A percentile compares a stretch with the other conserved stretches of the same genome.
Evolutionary conservation across 2,329 filamentous ascomycete species (phyloP).

Genomic region (Aspergillus amoenus): DNA sequence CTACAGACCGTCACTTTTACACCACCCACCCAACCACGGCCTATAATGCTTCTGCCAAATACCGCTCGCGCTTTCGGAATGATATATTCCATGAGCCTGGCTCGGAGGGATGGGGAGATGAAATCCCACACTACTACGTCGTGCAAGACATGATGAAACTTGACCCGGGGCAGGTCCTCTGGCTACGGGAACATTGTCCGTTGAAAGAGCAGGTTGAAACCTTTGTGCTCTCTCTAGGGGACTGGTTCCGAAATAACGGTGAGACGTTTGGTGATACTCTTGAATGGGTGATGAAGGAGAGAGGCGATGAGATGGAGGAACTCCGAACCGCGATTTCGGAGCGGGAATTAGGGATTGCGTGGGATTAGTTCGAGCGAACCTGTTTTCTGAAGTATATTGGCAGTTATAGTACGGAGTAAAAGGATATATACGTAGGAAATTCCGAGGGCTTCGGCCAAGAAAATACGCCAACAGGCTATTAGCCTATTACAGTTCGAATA

Average conservation of each 20-base stretch:
- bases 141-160: slow-evolving; percentile 66
- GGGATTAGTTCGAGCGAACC: slow-evolving; percentile 11
- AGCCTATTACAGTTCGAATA: neutral
- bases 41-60: slow-evolving; percentile 32
- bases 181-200: slow-evolving; percentile 56
- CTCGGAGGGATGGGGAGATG: slow-evolving; percentile 64
- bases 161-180: slow-evolving; percentile 59
- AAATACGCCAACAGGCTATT: neutral
- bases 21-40: slow-evolving; percentile 21
- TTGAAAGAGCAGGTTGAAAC: slow-evolving; percentile 58
- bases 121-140: slow-evolving; percentile 63
- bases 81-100: slow-evolving; percentile 54
- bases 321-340: slow-evolving; percentile 31
- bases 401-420: neutral
- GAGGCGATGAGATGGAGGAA: slow-evolving; percentile 52
- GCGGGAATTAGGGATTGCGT: slow-evolving; percentile 33
- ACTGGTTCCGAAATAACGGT: slow-evolving; percentile 65
- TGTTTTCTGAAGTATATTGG: neutral
- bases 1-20: slow-evolving; percentile 23
- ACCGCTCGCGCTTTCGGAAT: slow-evolving; percentile 48
- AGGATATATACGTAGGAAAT: neutral
- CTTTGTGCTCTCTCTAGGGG: slow-evolving; percentile 53
- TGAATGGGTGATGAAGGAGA: slow-evolving; percentile 55
- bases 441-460: neutral
- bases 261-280: slow-evolving; percentile 62